phyloP scores from a whole-genome alignment of 1,284 basidiomycete genomes.

The Veloboletus limbatus region DNA sequence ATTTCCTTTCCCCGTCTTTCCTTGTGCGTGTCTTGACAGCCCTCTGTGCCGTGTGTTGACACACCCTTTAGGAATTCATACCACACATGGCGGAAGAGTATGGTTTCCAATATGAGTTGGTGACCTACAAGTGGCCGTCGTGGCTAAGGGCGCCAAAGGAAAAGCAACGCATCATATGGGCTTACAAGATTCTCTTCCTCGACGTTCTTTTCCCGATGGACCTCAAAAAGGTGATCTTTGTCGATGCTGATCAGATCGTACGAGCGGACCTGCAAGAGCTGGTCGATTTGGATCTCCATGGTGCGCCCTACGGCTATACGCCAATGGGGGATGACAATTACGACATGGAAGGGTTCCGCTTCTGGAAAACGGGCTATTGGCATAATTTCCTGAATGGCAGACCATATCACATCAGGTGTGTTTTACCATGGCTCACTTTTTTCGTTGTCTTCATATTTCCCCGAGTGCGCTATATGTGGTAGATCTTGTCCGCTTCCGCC shows the following conservation, averaged over 20 bases:
- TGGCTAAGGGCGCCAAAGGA: constrained; percentile 97
- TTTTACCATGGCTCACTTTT: background rate
- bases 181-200: constrained; percentile 99
- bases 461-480: constrained; percentile 91
- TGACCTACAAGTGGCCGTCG: constrained; percentile 98
- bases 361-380: constrained; percentile 98
- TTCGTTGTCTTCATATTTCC: constrained; percentile 8
- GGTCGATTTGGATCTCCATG: constrained; percentile 86
- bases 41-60: constrained; percentile 6
- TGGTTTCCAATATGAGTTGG: constrained; percentile 92
- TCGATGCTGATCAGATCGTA: constrained; percentile 97
- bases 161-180: constrained; percentile 98
- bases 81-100: constrained; percentile 90
- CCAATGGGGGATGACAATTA: constrained; percentile 95
- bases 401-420: constrained; percentile 90
- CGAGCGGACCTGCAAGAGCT: constrained; percentile 93
- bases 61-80: constrained; percentile 74
- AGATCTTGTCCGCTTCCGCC: constrained; percentile 93
- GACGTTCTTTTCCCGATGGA: constrained; percentile 99
- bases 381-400: constrained; percentile 76
- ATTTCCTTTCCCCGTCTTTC: constrained; percentile 98
- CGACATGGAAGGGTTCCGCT: constrained; percentile 97
- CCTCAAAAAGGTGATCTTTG: constrained; percentile 97
- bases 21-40: constrained; percentile 49
- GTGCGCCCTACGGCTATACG: constrained; percentile 91